phyloP scores from a whole-genome alignment of 73 alveolate genomes.

The Paramecium primaurelia region DNA sequence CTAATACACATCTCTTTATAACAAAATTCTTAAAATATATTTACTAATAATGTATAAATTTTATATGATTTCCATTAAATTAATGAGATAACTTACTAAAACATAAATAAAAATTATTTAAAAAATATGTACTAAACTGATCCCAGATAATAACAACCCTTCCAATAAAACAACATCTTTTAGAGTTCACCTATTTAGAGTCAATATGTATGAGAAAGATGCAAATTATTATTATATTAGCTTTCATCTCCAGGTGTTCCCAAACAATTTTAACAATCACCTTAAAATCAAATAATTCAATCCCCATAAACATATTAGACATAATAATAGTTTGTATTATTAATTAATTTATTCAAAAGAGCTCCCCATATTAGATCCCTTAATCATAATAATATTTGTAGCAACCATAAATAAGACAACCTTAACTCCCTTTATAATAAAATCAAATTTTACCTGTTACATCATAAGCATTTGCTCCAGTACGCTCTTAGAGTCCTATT shows the following conservation, averaged over 20 bases:
- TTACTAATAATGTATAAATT: not conserved
- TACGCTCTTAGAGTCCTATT: not conserved
- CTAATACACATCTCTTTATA: too few species aligned
- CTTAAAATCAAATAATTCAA: not conserved
- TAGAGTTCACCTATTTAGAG: not conserved
- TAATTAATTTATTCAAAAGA: not conserved
- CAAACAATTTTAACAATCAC: not conserved
- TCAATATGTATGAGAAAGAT: not conserved
- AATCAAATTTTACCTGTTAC: conserved; percentile 12
- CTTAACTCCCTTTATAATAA: not conserved
- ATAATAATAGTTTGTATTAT: not conserved
- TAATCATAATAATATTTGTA: not conserved
- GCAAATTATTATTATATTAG: not conserved
- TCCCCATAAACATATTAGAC: not conserved
- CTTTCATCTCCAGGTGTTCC: not conserved
- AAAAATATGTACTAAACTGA: not conserved
- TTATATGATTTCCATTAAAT: not conserved
- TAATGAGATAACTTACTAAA: not conserved
- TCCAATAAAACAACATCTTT: not conserved
- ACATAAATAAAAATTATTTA: not conserved
- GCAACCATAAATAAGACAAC: not conserved
- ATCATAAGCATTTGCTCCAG: not conserved
- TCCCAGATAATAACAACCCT: not conserved
- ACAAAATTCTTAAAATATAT: not conserved
- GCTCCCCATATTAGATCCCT: not conserved